phyloP scores from a whole-genome alignment of 352 stramenopile genomes.

The Phytophthora crassamura region DNA sequence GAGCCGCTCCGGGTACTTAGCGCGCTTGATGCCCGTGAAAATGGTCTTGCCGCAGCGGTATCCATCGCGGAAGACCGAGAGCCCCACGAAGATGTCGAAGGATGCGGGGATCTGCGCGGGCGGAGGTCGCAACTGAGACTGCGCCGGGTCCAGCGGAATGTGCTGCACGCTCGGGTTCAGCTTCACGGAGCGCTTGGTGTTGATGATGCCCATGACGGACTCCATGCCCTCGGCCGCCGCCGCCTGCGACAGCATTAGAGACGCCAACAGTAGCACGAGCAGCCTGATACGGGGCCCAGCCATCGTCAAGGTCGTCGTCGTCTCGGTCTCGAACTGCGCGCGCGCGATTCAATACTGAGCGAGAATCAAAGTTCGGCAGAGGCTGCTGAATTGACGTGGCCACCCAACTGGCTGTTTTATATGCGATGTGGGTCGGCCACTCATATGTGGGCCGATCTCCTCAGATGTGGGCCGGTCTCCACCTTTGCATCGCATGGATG shows the following conservation, averaged over 20 bases:
- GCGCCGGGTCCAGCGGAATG: slow-evolving; percentile 52
- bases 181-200: slow-evolving; percentile 61
- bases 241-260: slow-evolving; percentile 21
- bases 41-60: slow-evolving; percentile 86
- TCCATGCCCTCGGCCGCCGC: slow-evolving; percentile 29
- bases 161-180: slow-evolving; percentile 81
- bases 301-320: slow-evolving; percentile 13
- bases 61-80: slow-evolving; percentile 86
- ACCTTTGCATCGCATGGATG: no score
- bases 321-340: slow-evolving; percentile 8
- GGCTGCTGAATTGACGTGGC: slow-evolving; percentile 26
- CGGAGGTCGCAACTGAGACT: slow-evolving; percentile 57
- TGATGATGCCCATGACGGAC: slow-evolving; percentile 61
- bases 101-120: slow-evolving; percentile 53
- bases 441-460: no score
- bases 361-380: slow-evolving; percentile 32
- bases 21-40: slow-evolving; percentile 77
- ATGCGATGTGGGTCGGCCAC: no score
- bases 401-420: slow-evolving; percentile 4
- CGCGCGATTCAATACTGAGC: slow-evolving; percentile 30
- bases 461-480: no score
- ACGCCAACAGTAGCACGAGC: slow-evolving; percentile 13
- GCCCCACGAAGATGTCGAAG: slow-evolving; percentile 77
- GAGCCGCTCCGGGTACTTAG: slow-evolving; percentile 69
- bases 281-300: neutral